Percentiles rank a stretch among this genome's conserved stretches.
These are phyloP conservation scores for Neolentinus lepideus DNA, from an alignment of 1,284 basidiomycete genomes.

Conservation along the genomic window DNA sequence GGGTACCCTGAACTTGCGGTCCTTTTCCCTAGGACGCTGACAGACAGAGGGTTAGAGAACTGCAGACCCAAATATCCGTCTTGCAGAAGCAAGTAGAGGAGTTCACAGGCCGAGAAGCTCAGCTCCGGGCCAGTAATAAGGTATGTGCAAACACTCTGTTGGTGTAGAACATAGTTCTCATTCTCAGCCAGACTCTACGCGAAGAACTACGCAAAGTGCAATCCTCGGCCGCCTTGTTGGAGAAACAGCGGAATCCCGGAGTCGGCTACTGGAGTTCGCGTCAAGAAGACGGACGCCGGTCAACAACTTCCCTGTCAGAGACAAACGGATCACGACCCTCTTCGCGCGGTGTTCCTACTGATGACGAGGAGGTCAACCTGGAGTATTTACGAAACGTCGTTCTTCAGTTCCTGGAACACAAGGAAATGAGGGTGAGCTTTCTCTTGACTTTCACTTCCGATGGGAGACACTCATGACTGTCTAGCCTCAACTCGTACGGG, in stretches of 20 bases:
- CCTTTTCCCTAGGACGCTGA: slow-evolving; percentile 31
- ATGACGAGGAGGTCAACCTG: slow-evolving; percentile 90
- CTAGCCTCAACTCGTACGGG: slow-evolving; percentile 83
- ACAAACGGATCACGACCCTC: slow-evolving; percentile 14
- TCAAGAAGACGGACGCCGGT: slow-evolving; percentile 36
- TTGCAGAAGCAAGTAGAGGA: slow-evolving; percentile 62
- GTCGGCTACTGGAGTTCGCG: slow-evolving; percentile 82
- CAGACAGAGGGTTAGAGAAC: slow-evolving; percentile 36
- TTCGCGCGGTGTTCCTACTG: slow-evolving; percentile 22
- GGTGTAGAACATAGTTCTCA: not conserved
- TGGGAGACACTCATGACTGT: slow-evolving; percentile 4
- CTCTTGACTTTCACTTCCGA: slow-evolving; percentile 1
- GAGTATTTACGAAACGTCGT: slow-evolving; percentile 94
- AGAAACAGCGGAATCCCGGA: slow-evolving; percentile 86
- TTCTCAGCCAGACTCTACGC: slow-evolving; percentile 58
- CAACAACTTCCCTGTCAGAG: slow-evolving; percentile 41
- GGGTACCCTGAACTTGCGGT: not conserved
- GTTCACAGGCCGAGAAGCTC: slow-evolving; percentile 52
- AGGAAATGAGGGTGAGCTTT: slow-evolving; percentile 73
- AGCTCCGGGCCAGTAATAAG: slow-evolving; percentile 69
- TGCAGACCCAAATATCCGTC: slow-evolving; percentile 33
- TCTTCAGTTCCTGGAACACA: slow-evolving; percentile 87
- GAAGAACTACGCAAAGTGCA: slow-evolving; percentile 93
- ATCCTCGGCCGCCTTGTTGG: slow-evolving; percentile 82
- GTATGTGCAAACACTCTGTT: slow-evolving; percentile 26